Base-by-base conservation (phyloP, 2,329 filamentous ascomycete genomes). In the Aspergillus calidoustus region DNA sequence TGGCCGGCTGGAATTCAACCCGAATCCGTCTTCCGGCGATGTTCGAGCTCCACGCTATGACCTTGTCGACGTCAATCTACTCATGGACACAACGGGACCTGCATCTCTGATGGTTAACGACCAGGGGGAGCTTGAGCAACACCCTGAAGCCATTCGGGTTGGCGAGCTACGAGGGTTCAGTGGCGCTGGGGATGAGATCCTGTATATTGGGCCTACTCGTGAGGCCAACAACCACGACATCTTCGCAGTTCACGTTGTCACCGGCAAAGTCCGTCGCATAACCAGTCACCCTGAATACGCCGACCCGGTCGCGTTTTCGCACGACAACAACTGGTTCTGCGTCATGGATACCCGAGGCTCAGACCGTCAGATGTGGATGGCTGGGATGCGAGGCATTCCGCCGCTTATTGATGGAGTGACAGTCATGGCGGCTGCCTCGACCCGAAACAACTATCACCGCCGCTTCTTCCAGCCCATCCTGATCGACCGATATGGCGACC, bases 381-480 rank as follows among this genome's bases (percentile, higher is more conserved):
- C 64, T 7, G 64, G 64, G 1, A 48, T 60, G 53, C 62, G 60
- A 2, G 31, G 25, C 30, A 52, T 57, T 4, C 52, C 59, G 2
- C 55, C 55, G 4, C 15, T 57, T 4, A 52, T 51, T 13, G 55
- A 52, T 22, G 9, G 44, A 1, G 34, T 57, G 7, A 57, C 55
- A 4, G n/a, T 46, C 15, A 31, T 31, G 11, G 55, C 48, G 1
- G 47, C 47, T 7, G 22, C 55, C 1, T 57, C 55, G 2, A 52
- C 48, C 3, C 55, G 55, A 7, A 57, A 57, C 22, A 57, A 57
- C 47, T 19, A 30, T 7, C 15, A 19, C 1, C 46, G 55, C 5
- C 55, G 55, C 46, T 83, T 83, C 72, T 84, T 83, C 59, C 75
- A 80, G 59, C 81, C 80, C 0, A 78, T 72, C 30, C 69, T 84